Evolutionary conservation across 106 monocot genomes (phyloP), one percentile per base, ranked within the genome.

Genomic region (Ottelia alismoides): DNA sequence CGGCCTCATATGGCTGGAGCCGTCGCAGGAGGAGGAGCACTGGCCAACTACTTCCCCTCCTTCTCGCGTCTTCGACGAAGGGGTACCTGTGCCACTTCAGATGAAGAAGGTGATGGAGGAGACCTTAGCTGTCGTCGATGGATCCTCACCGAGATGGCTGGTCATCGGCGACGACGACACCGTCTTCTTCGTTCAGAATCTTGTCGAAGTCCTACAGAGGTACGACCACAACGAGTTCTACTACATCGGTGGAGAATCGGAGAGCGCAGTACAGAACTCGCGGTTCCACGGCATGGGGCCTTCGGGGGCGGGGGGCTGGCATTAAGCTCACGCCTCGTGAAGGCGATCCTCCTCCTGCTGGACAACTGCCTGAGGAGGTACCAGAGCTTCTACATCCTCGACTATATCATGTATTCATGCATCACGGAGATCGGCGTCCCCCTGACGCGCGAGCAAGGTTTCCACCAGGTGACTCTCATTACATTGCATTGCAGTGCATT

Each of bases 121-220:
- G 50, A 23, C 53, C 6, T 52, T 27, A 1, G 49, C 49, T 5
- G 14, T 19, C 2, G 0, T 20, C 2, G 64, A 27, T 10, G 14
- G 16, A 43, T n/a, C 11, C 1, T 35, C 17, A 0, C 50, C 27
- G 35, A 25, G 64, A 22, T 64, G 64, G 64, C 21, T 64, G n/a
- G 64, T 64, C 19, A 54, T 64, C 50, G 53, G 22, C 20, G 64
- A 64, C 44, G 64, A 64, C 25, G 64, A 64, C 53, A 64, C 64
- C 14, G 64, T 64, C 5, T 24, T 64, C 16, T 53, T 64, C 29
- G 27, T 45, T 11, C 40, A 64, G 1, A 64, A 64, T n/a, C 44
- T 64, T 3, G 64, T 54, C 19, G n/a, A 25, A 11, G 53, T 64
- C 16, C 53, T 64, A 1, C 43, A 1, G 2, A 19, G 17, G 18